These are phyloP conservation scores for Hymenoscyphus linearis DNA, from an alignment of 2,329 filamentous ascomycete species.

Conservation along the genomic window DNA sequence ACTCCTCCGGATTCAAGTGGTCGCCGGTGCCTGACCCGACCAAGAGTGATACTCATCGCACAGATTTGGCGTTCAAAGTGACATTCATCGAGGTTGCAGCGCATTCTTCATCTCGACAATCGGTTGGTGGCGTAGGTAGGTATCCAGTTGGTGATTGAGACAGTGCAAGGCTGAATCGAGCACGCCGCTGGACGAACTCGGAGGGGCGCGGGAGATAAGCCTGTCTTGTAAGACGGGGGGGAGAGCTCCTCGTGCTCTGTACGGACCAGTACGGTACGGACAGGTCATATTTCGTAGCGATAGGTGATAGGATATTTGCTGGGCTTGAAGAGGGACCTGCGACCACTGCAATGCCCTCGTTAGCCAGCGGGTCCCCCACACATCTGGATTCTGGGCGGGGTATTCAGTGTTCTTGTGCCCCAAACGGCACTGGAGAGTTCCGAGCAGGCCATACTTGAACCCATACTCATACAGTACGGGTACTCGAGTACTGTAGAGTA, in stretches of 20 bases:
- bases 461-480: too few relatives aligned
- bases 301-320: not conserved
- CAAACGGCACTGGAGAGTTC: not conserved
- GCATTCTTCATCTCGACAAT: not conserved
- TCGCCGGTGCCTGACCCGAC: not conserved
- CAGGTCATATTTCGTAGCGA: not conserved
- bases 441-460: too few relatives aligned
- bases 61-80: not conserved
- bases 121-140: slow-evolving; percentile 2
- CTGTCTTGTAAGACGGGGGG: not conserved
- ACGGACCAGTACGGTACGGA: not conserved
- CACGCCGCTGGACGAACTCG: slow-evolving; percentile 1
- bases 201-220: not conserved
- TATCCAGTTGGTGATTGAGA: not conserved
- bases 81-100: not conserved
- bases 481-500: too few relatives aligned
- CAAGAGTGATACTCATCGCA: not conserved
- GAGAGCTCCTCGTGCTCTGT: too few relatives aligned
- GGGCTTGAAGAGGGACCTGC: not conserved
- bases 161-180: slow-evolving; percentile 4
- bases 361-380: not conserved
- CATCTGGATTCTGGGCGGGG: not conserved
- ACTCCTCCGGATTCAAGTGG: not conserved
- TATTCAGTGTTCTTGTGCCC: not conserved
- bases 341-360: not conserved